These are phyloP conservation scores for Tulasnella sp. DNA, from an alignment of 768 basidiomycete species.

Conservation along the genomic window DNA sequence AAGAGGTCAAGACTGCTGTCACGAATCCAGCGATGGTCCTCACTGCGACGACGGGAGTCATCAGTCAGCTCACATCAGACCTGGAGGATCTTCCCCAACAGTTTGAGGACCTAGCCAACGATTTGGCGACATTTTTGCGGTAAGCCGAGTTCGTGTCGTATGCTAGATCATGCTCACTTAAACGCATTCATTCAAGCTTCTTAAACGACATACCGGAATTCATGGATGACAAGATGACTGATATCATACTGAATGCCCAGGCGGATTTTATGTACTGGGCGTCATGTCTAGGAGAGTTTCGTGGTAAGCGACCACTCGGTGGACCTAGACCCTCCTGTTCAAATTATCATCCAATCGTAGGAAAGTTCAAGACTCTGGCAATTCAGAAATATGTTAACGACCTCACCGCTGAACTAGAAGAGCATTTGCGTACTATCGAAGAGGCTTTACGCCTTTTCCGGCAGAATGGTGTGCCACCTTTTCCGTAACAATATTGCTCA, in stretches of 20 bases:
- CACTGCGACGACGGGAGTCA: neutral
- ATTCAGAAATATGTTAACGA: conserved; percentile 58
- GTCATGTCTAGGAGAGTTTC: conserved; percentile 52
- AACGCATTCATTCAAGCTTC: no score
- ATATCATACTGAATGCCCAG: conserved; percentile 53
- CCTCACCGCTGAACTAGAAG: conserved; percentile 57
- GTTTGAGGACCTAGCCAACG: conserved; percentile 47
- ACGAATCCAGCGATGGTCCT: no score
- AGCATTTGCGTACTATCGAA: conserved; percentile 57
- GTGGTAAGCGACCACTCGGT: conserved; percentile 29
- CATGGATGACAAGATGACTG: conserved; percentile 52
- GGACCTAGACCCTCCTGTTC: conserved; percentile 7
- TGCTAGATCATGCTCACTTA: no score
- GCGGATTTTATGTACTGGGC: conserved; percentile 69
- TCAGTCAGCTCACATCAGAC: conserved; percentile 29
- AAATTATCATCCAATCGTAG: conserved; percentile 27
- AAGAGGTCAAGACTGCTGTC: no score
- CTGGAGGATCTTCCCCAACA: conserved; percentile 55
- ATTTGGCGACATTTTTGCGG: conserved; percentile 53
- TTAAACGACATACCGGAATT: conserved; percentile 68
- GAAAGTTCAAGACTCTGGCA: conserved; percentile 57
- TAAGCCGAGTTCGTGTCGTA: no score
- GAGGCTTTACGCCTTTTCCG: conserved; percentile 59
- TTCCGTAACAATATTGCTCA: no score
- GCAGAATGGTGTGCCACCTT: conserved; percentile 64